Evolutionary conservation across 106 monocot genomes (phyloP).

Genomic region (Dendrobium nobile): DNA sequence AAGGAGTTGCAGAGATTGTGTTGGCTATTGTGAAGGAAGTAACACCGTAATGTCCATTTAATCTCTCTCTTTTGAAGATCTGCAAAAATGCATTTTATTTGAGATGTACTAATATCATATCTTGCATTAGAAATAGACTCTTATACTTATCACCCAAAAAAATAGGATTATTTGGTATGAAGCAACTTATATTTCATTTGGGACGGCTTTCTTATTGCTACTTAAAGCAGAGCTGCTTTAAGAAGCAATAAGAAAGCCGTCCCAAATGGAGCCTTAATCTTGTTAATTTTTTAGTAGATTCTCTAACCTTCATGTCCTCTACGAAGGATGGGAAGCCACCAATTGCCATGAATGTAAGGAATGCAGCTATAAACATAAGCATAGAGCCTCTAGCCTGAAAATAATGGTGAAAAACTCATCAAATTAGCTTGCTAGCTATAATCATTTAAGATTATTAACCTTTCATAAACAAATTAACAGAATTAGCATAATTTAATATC

Average conservation of each 20-base stretch:
- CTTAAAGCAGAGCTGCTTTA: too few relatives aligned
- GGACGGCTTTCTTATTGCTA: too few relatives aligned
- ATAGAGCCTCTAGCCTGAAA: conserved; percentile 48
- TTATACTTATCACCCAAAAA: background rate
- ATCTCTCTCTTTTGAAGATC: conserved; percentile 61
- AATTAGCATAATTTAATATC: too few relatives aligned
- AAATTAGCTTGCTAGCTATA: background rate
- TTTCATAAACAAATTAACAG: background rate
- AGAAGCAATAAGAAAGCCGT: too few relatives aligned
- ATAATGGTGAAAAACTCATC: background rate
- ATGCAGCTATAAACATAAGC: conserved; percentile 39
- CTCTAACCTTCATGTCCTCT: conserved; percentile 48
- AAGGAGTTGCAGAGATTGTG: conserved; percentile 53
- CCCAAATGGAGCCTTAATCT: too few relatives aligned
- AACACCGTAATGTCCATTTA: conserved; percentile 77
- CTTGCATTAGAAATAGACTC: background rate
- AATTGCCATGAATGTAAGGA: conserved; percentile 61
- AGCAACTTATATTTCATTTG: background rate
- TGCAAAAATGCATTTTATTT: conserved; percentile 1
- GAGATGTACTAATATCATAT: background rate
- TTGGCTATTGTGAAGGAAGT: conserved; percentile 42
- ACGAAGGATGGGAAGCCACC: conserved; percentile 66
- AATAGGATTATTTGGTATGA: background rate
- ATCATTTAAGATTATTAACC: background rate
- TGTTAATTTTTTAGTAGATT: background rate